Evolutionary conservation across 371 early-diverging fungal species (phyloP).

Genomic region (Umbelopsis sp.): DNA sequence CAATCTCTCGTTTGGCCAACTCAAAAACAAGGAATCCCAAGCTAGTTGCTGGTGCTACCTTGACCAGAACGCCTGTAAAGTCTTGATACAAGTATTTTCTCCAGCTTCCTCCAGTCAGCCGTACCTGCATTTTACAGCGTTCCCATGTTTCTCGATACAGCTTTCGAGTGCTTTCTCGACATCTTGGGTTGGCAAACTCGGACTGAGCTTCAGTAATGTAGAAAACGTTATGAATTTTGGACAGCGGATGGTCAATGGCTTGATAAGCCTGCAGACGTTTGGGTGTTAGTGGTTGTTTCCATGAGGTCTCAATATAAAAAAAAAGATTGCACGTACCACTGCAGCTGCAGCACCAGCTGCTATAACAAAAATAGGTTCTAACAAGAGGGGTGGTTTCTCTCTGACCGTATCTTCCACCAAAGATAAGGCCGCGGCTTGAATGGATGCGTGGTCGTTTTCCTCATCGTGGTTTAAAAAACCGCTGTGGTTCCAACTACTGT

Average conservation of each 20-base stretch:
- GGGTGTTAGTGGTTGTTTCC: background rate
- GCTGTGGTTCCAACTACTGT: slow-evolving; percentile 28
- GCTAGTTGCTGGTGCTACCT: slow-evolving; percentile 75
- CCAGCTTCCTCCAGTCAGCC: slow-evolving; percentile 54
- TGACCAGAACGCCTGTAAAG: slow-evolving; percentile 65
- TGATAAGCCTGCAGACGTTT: slow-evolving; percentile 62
- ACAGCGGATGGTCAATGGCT: slow-evolving; percentile 72
- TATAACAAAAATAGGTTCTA: slow-evolving; percentile 71
- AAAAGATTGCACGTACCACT: slow-evolving; percentile 35
- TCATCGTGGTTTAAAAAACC: slow-evolving; percentile 19
- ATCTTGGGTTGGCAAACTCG: slow-evolving; percentile 45
- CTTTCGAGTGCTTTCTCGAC: slow-evolving; percentile 36
- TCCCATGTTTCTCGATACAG: slow-evolving; percentile 59
- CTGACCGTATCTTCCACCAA: slow-evolving; percentile 21
- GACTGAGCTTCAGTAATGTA: slow-evolving; percentile 70
- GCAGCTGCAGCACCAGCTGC: slow-evolving; percentile 76
- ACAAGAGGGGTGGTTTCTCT: slow-evolving; percentile 54
- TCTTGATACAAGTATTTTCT: slow-evolving; percentile 64
- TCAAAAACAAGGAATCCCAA: slow-evolving; percentile 77
- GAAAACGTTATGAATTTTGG: slow-evolving; percentile 71
- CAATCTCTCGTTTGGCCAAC: slow-evolving; percentile 67
- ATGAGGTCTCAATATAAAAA: background rate
- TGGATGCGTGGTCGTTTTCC: background rate
- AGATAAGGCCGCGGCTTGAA: slow-evolving; percentile 20
- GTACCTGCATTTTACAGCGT: slow-evolving; percentile 54